A percentile compares a stretch with the other conserved stretches of the same genome.
phyloP scores from a whole-genome alignment of 2,329 filamentous ascomycete genomes.

The Fusarium sp. region DNA sequence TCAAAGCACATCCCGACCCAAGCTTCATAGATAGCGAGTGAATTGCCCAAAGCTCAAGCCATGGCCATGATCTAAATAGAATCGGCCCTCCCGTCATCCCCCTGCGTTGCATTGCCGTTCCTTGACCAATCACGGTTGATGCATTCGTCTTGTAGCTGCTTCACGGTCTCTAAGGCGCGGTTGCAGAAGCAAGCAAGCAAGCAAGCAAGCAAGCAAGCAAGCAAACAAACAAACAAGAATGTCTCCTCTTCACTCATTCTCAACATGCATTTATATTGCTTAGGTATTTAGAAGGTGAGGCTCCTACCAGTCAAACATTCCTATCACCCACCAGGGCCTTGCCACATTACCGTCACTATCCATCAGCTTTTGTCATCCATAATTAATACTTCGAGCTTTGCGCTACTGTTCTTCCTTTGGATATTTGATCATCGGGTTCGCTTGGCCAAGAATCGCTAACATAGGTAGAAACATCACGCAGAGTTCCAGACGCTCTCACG shows the following conservation, averaged over 20 bases:
- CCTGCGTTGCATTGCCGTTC: constrained; percentile 33
- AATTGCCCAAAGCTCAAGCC: not conserved
- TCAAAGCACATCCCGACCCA: not conserved
- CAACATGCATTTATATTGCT: not conserved
- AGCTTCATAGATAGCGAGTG: not conserved
- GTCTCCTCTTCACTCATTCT: constrained; percentile 11
- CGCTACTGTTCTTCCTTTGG: not conserved
- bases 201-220: too few species aligned
- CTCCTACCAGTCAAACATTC: not conserved
- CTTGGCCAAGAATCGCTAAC: not conserved
- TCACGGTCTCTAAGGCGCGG: not conserved
- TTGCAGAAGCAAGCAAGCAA: constrained; percentile 5
- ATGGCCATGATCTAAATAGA: not conserved
- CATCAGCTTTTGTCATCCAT: not conserved
- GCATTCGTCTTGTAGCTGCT: constrained; percentile 12
- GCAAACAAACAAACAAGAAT: not conserved
- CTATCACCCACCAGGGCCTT: not conserved
- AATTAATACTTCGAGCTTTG: not conserved
- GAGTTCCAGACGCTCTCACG: not conserved
- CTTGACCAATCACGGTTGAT: constrained; percentile 22
- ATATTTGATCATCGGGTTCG: constrained; percentile 6
- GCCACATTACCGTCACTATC: not conserved
- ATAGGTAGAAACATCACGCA: not conserved
- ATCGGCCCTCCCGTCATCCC: constrained; percentile 13
- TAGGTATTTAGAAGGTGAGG: not conserved